Percentiles rank a stretch among this genome's conserved stretches.
phyloP scores from a whole-genome alignment of 176 grass and related monocot genomes.

The Eragrostis curvula region DNA sequence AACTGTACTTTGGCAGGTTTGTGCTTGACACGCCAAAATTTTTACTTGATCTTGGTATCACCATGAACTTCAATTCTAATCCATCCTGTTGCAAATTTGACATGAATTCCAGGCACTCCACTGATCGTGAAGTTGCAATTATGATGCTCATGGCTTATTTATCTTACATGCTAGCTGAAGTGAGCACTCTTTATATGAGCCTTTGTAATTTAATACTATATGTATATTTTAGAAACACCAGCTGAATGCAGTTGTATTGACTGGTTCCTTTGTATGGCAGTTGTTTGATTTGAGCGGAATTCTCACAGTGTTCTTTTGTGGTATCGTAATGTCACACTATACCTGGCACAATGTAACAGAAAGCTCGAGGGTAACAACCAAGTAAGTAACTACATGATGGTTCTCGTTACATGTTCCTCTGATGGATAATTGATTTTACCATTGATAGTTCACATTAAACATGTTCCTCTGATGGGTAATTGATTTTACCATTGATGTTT shows the following conservation, averaged over 20 bases:
- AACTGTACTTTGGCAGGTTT: conserved; percentile 92
- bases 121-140: conserved; percentile 93
- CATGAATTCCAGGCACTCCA: conserved; percentile 71
- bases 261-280: conserved; percentile 52
- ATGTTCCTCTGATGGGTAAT: too few species aligned
- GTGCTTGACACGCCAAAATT: conserved; percentile 34
- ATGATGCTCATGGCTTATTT: conserved; percentile 99
- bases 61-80: not conserved
- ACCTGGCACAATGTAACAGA: conserved; percentile 99
- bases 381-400: conserved; percentile 55
- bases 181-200: conserved; percentile 46
- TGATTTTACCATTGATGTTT: too few species aligned
- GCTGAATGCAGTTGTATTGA: conserved; percentile 20
- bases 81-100: conserved; percentile 18
- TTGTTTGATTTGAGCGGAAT: conserved; percentile 93
- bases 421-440: conserved; percentile 19
- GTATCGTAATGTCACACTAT: conserved; percentile 95
- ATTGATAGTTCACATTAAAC: too few species aligned
- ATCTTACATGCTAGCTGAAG: conserved; percentile 95
- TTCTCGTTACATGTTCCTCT: conserved; percentile 2
- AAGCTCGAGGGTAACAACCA: conserved; percentile 96
- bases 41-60: conserved; percentile 15
- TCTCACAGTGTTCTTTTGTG: conserved; percentile 94
- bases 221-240: not conserved
- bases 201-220: conserved; percentile 22